Conservation (phyloP, 1,139 yeast genomes). For the Geotrichum citri-aurantii region DNA sequence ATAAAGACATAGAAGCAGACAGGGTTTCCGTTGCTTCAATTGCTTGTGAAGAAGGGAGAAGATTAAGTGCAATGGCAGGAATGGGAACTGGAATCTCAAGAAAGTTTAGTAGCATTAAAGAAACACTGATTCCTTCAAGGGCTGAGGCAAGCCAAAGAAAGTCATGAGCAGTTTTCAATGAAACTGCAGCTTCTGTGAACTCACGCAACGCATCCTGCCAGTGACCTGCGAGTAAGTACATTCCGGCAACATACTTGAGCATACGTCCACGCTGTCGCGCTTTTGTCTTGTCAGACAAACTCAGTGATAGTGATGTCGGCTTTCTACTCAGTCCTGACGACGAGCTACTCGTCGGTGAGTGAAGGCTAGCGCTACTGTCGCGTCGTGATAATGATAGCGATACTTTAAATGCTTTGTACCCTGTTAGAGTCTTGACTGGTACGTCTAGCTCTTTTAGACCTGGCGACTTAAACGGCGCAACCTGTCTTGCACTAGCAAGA, state of each 20-base stretch:
- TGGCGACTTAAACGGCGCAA: conserved; percentile 36
- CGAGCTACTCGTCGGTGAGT: conserved; percentile 11
- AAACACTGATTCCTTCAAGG: conserved; percentile 69
- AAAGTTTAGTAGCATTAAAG: conserved; percentile 57
- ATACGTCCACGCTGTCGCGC: conserved; percentile 65
- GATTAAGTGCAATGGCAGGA: conserved; percentile 42
- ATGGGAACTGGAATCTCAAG: conserved; percentile 57
- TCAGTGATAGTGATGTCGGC: conserved; percentile 32
- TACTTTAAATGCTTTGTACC: conserved; percentile 3
- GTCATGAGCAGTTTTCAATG: conserved; percentile 61
- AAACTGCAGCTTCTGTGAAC: conserved; percentile 63
- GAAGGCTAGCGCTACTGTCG: conserved; percentile 7
- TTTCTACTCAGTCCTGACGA: conserved; percentile 1
- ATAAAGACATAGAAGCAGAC: conserved; percentile 27
- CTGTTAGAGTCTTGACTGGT: conserved; percentile 10
- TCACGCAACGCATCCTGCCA: conserved; percentile 62
- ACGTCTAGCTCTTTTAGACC: conserved; percentile 30
- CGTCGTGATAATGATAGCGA: conserved; percentile 2
- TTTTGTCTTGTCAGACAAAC: conserved; percentile 47
- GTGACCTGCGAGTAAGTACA: conserved; percentile 75
- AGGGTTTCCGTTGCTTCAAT: conserved; percentile 24
- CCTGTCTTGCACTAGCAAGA: conserved; percentile 45
- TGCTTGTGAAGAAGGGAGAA: conserved; percentile 20
- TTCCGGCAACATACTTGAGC: conserved; percentile 66
- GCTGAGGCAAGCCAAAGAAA: conserved; percentile 85